phyloP scores from a whole-genome alignment of 2,329 filamentous ascomycete genomes.

The Fusarium stilboides region DNA sequence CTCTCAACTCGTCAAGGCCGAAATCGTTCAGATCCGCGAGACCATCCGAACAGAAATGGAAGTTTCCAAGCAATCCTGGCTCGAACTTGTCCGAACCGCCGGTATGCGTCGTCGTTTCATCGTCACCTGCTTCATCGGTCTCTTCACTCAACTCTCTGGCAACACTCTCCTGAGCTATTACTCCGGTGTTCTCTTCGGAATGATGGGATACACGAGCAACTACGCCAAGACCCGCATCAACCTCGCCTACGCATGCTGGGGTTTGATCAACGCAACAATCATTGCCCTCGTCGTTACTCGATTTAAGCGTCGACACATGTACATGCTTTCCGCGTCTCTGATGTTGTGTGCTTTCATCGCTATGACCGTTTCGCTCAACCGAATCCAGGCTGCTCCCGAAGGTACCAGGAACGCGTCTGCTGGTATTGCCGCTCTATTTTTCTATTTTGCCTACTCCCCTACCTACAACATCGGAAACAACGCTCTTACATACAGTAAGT shows the following conservation, averaged over 20 bases:
- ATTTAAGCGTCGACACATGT: constrained; percentile 67
- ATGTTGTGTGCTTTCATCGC: constrained; percentile 67
- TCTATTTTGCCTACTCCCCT: constrained; percentile 36
- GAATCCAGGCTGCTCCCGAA: constrained; percentile 54
- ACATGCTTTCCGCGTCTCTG: constrained; percentile 64
- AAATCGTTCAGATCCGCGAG: constrained; percentile 72
- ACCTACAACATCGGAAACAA: constrained; percentile 46
- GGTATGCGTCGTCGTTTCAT: constrained; percentile 66
- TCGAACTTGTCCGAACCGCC: constrained; percentile 64
- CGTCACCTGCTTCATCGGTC: constrained; percentile 64
- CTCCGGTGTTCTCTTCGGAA: constrained; percentile 56
- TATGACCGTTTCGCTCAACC: constrained; percentile 66
- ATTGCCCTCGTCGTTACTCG: constrained; percentile 60
- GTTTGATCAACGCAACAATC: constrained; percentile 59
- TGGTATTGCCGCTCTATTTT: constrained; percentile 36
- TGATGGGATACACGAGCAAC: constrained; percentile 61
- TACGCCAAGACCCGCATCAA: constrained; percentile 64
- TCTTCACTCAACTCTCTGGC: constrained; percentile 69
- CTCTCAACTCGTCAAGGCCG: constrained; percentile 69
- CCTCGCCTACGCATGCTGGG: constrained; percentile 62
- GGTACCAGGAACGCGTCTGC: constrained; percentile 21
- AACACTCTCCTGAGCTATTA: constrained; percentile 59
- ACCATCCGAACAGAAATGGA: constrained; percentile 71
- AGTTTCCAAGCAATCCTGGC: constrained; percentile 65
- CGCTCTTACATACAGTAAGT: constrained; percentile 45